Conservation (phyloP, 495 filamentous ascomycete species). For the Thermothielavioides terrestris region DNA sequence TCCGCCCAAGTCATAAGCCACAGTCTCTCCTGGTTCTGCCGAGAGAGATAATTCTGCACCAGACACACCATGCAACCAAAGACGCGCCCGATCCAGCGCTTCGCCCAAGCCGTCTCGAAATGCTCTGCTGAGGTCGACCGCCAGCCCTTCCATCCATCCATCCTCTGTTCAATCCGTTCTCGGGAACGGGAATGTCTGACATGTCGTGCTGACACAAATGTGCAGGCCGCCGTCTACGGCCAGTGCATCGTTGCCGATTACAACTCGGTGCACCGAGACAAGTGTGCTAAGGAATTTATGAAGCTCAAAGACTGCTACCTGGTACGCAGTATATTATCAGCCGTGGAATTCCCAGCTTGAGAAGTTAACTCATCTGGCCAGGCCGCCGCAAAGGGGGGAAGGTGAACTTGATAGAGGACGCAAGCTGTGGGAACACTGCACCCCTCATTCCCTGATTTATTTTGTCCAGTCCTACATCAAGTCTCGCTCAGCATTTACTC, state of each 20-base stretch:
- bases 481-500: not conserved
- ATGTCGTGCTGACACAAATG: no score
- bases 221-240: constrained; percentile 74
- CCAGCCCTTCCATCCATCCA: constrained; percentile 4
- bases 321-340: constrained; percentile 41
- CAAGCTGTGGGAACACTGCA: no score
- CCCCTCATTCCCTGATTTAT: not conserved
- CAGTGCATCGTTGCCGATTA: constrained; percentile 90
- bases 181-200: no score
- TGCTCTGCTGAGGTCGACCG: constrained; percentile 79
- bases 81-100: constrained; percentile 73
- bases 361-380: constrained; percentile 6
- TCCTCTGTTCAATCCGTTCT: no score
- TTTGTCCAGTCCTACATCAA: not conserved
- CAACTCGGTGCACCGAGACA: constrained; percentile 82
- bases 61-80: constrained; percentile 21
- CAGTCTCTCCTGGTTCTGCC: no score
- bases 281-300: constrained; percentile 81
- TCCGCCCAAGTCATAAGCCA: no score
- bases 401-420: not conserved
- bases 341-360: not conserved
- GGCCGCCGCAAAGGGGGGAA: constrained; percentile 41
- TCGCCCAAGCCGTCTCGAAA: constrained; percentile 72
- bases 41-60: no score
- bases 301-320: constrained; percentile 80